Evolutionary conservation across 495 filamentous ascomycete genomes (phyloP).

Genomic region (Penicillium crystallinum): DNA sequence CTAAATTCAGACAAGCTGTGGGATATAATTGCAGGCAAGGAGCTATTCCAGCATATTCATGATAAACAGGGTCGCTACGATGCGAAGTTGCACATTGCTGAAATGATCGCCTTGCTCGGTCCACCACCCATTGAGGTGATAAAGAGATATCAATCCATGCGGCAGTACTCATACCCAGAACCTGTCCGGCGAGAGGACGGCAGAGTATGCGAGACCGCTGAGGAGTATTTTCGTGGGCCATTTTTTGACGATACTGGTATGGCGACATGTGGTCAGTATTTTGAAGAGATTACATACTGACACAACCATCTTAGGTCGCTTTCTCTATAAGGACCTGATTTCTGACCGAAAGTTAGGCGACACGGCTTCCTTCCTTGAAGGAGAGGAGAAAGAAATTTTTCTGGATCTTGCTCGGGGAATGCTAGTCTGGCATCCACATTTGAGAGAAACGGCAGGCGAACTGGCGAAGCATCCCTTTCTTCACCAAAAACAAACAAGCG

Average conservation of each 20-base stretch:
- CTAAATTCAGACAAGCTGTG: conserved; percentile 36
- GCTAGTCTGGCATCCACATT: conserved; percentile 34
- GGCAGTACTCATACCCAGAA: conserved; percentile 30
- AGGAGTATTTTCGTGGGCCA: conserved; percentile 36
- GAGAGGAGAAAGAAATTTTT: conserved; percentile 39
- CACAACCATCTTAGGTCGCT: conserved; percentile 30
- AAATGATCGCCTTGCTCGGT: conserved; percentile 43
- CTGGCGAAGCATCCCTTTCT: conserved; percentile 35
- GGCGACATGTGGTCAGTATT: conserved; percentile 16
- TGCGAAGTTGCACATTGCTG: conserved; percentile 36
- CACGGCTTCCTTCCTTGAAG: conserved; percentile 27
- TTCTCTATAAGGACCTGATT: conserved; percentile 32
- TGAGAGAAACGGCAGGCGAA: conserved; percentile 33
- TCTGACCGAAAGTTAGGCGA: conserved; percentile 29
- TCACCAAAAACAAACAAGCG: conserved; percentile 27
- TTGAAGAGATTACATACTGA: conserved; percentile 23
- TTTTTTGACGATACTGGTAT: conserved; percentile 37
- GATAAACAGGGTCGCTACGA: conserved; percentile 26
- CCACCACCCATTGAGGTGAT: conserved; percentile 39
- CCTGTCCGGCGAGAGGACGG: conserved; percentile 31
- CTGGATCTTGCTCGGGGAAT: conserved; percentile 37
- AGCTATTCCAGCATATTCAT: conserved; percentile 38
- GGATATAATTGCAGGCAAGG: conserved; percentile 43
- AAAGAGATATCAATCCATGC: conserved; percentile 37
- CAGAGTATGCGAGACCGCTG: conserved; percentile 30